phyloP scores from a whole-genome alignment of 768 basidiomycete species.

The Cystobasidium onofrii region DNA sequence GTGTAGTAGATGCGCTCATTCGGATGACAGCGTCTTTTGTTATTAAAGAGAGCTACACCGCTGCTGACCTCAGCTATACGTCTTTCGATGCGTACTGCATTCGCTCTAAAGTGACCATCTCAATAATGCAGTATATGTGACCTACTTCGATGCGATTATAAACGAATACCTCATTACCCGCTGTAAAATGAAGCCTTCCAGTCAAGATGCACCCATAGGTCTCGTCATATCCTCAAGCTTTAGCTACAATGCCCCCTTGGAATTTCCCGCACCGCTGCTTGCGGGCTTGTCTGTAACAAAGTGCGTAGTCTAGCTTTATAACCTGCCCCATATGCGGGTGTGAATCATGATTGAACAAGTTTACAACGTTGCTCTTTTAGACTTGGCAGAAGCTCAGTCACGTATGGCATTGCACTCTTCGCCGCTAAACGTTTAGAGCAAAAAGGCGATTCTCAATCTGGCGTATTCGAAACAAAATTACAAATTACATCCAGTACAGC shows the following conservation, averaged over 20 bases:
- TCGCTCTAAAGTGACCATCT: conserved; percentile 5
- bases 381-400: conserved; percentile 66
- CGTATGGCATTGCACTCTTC: conserved; percentile 73
- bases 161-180: conserved; percentile 67
- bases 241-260: conserved; percentile 65
- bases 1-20: neutral
- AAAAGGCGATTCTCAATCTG: conserved; percentile 45
- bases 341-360: too few species aligned
- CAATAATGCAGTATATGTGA: conserved; percentile 58
- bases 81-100: neutral
- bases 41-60: too few species aligned
- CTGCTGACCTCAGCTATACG: too few species aligned
- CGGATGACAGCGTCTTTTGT: too few species aligned
- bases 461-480: neutral
- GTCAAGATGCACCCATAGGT: conserved; percentile 55
- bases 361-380: neutral
- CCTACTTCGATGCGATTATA: conserved; percentile 70
- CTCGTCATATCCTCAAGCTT: conserved; percentile 69
- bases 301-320: neutral
- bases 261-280: conserved; percentile 64
- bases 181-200: conserved; percentile 55
- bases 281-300: conserved; percentile 62
- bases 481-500: conserved; percentile 36
- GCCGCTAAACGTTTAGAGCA: conserved; percentile 49
- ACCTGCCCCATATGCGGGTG: too few species aligned